Evolutionary conservation across 345 rosid species (phyloP).

Genomic region (Lepidium aucheri): DNA sequence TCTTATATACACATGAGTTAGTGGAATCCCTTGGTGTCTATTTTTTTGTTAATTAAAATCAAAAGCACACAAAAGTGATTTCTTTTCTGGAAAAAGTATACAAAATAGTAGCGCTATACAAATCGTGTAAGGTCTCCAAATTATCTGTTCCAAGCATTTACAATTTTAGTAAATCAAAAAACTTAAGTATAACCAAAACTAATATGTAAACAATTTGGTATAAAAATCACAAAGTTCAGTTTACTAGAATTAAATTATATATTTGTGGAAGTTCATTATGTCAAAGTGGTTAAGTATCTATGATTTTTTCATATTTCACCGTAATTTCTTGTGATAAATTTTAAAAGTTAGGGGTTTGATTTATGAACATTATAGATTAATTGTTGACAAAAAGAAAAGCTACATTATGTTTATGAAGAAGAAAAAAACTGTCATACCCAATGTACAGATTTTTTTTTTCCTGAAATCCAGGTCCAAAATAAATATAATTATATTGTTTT

Average conservation of each 20-base stretch:
- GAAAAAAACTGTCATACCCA: background rate
- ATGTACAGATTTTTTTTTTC: background rate
- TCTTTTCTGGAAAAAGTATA: background rate
- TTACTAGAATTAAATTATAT: no score
- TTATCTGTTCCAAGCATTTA: background rate
- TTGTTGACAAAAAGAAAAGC: no score
- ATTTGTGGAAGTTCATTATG: no score
- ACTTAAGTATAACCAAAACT: no score
- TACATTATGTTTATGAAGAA: background rate
- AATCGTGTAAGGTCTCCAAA: background rate
- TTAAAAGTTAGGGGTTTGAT: no score
- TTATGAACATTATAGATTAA: no score
- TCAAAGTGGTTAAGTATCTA: no score
- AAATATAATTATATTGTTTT: no score
- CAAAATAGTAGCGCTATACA: background rate
- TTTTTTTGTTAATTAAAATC: slow-evolving; percentile 18
- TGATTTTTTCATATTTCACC: no score
- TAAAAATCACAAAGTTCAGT: no score
- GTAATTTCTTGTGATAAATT: no score
- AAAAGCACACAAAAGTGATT: slow-evolving; percentile 1
- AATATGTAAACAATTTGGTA: no score
- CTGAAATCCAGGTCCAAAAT: background rate
- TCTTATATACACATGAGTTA: slow-evolving; percentile 28
- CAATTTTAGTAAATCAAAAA: background rate
- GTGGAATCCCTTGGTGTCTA: slow-evolving; percentile 27